Conservation (phyloP, 306 rosid species). For the Casuarina cunninghamiana region DNA sequence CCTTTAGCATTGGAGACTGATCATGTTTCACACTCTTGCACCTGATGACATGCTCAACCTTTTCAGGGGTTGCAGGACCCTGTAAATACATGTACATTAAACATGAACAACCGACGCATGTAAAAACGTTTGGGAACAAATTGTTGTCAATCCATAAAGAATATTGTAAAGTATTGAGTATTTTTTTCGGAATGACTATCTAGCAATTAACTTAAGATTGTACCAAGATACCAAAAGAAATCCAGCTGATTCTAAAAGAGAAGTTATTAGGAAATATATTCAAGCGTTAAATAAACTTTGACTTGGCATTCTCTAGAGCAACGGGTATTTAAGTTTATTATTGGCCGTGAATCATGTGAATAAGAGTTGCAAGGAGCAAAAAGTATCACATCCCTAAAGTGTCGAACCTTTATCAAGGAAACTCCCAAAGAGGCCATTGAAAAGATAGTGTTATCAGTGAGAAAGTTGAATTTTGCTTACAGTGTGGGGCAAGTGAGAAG, state of each 20-base stretch:
- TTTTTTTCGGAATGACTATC: background rate
- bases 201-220: background rate
- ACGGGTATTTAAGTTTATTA: background rate
- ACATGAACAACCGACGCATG: background rate
- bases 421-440: background rate
- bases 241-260: background rate
- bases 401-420: constrained; percentile 5
- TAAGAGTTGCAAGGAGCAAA: background rate
- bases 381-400: background rate
- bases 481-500: constrained; percentile 40
- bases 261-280: background rate
- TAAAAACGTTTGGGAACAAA: background rate
- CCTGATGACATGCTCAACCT: constrained; percentile 58
- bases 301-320: background rate
- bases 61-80: constrained; percentile 94
- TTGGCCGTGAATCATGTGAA: background rate
- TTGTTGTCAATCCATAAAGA: background rate
- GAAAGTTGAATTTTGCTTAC: constrained; percentile 39
- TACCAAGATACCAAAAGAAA: background rate
- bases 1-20: constrained; percentile 47
- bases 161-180: background rate
- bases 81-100: constrained; percentile 18
- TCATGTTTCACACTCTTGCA: constrained; percentile 59
- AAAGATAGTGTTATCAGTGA: background rate
- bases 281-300: background rate